Base-by-base conservation (phyloP, 306 rosid genomes). In the Comarum palustre region DNA sequence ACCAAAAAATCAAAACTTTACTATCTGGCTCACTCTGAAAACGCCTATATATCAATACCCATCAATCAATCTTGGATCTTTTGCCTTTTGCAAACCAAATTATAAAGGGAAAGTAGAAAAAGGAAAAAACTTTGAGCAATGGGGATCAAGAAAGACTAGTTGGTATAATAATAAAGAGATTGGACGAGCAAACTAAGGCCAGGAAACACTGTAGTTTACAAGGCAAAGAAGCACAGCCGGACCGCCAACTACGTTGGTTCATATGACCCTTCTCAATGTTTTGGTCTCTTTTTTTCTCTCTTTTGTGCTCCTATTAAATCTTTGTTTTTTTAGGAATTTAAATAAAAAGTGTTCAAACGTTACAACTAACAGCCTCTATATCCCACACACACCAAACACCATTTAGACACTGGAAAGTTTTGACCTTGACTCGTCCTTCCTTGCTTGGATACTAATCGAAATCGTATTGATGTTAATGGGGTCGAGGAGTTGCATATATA, bases 191-290 rank as follows among this genome's bases (percentile, higher is more conserved):
- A 69, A 50, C 60, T 0, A 50, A 27, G 68, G 67, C 57, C 57
- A 42, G 31, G 29, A 41, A 9, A 25, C 68, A 42, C 75, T 58
- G 75, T 63, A 42, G 57, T 25, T 72, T 72, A 72, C 66, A 41
- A 43, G 75, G 75, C 75, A 58, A 72, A 1, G 68, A 72, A 58
- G 57, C 68, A 58, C 58, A 72, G 47, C 63, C 75, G 75, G 75
- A 43, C 68, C 75, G 67, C 68, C 75, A 42, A 58, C 55, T 6
- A 4, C 67, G 75, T 72, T 27, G 75, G 66, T 41, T 17, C 68
- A 27, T 58, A 58, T 25, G 66, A 32, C 39, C 75, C 39, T 8
- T 4, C 15, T 4, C 15, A 38, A 25, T 38, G 51, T 22, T 32
- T 16, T 29, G 14, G 41, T 48, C 13, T n/a, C 7, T 25, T 31